These are phyloP conservation scores for Coffea canephora DNA, from an alignment of 257 asterid species.

Conservation along the genomic window DNA sequence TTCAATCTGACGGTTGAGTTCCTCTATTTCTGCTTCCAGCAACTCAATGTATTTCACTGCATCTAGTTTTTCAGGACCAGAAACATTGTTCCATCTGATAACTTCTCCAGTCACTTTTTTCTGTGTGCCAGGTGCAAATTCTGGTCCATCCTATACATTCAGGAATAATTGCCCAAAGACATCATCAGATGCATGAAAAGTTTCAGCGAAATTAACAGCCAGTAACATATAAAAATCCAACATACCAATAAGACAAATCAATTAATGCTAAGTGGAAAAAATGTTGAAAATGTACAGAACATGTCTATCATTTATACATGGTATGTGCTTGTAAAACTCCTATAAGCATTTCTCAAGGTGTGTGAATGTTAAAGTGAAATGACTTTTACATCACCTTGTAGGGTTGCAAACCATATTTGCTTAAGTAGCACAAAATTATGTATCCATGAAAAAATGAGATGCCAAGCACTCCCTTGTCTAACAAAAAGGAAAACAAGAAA, in stretches of 20 bases:
- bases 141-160: slow-evolving; percentile 64
- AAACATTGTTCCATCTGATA: slow-evolving; percentile 85
- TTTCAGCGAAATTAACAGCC: background rate
- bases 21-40: slow-evolving; percentile 96
- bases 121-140: slow-evolving; percentile 94
- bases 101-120: slow-evolving; percentile 95
- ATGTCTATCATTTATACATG: background rate
- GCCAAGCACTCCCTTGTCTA: background rate
- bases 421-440: too few relatives aligned
- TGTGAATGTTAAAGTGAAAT: too few relatives aligned
- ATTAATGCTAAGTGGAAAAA: background rate
- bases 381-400: too few relatives aligned
- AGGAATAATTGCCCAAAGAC: slow-evolving; percentile 22
- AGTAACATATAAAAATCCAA: background rate
- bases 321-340: background rate
- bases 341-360: background rate
- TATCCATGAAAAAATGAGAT: background rate
- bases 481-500: background rate
- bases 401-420: too few relatives aligned
- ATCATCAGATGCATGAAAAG: slow-evolving; percentile 8
- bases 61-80: slow-evolving; percentile 87
- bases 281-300: background rate
- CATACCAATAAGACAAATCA: background rate
- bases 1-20: slow-evolving; percentile 80
- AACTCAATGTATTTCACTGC: slow-evolving; percentile 95